These are phyloP conservation scores for Alternaria arborescens DNA, from an alignment of 2,329 filamentous ascomycete species.

Conservation along the genomic window DNA sequence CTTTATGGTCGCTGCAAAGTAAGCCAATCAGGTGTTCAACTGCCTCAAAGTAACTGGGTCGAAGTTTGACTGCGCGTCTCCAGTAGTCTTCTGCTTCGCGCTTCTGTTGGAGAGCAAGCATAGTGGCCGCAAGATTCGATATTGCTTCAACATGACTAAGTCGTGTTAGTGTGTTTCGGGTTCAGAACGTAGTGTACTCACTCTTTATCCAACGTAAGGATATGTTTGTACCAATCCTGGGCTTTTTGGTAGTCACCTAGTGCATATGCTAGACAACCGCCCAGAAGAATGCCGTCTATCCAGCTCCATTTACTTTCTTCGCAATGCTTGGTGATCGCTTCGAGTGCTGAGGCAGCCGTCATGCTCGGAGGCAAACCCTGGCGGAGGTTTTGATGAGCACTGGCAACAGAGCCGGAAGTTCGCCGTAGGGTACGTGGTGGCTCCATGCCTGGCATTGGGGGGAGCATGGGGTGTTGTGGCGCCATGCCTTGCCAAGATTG, in stretches of 20 bases:
- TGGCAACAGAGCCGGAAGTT: slow-evolving; percentile 45
- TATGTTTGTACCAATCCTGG: slow-evolving; percentile 75
- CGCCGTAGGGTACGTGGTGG: slow-evolving; percentile 42
- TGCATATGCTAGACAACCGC: slow-evolving; percentile 90
- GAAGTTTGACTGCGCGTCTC: slow-evolving; percentile 81
- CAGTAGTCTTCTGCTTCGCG: slow-evolving; percentile 87
- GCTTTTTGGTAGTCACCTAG: slow-evolving; percentile 84
- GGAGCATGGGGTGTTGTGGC: slow-evolving; percentile 32
- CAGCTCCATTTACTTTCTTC: slow-evolving; percentile 63
- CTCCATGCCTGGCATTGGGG: slow-evolving; percentile 36
- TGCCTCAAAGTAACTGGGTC: slow-evolving; percentile 91
- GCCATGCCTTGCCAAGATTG: slow-evolving; percentile 40
- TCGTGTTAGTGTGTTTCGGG: slow-evolving; percentile 17
- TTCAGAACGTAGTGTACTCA: slow-evolving; percentile 41
- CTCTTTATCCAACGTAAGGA: slow-evolving; percentile 66
- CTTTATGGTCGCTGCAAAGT: slow-evolving; percentile 81
- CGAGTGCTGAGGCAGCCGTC: slow-evolving; percentile 49
- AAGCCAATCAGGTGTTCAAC: slow-evolving; percentile 93
- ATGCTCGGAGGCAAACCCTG: slow-evolving; percentile 45
- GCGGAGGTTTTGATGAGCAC: slow-evolving; percentile 38
- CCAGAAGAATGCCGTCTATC: slow-evolving; percentile 91
- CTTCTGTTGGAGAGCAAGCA: slow-evolving; percentile 82
- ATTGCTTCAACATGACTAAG: slow-evolving; percentile 86
- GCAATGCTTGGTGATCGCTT: slow-evolving; percentile 48
- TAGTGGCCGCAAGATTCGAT: slow-evolving; percentile 89